Conservation (phyloP, 306 rosid genomes). For the Castanea crenata region DNA sequence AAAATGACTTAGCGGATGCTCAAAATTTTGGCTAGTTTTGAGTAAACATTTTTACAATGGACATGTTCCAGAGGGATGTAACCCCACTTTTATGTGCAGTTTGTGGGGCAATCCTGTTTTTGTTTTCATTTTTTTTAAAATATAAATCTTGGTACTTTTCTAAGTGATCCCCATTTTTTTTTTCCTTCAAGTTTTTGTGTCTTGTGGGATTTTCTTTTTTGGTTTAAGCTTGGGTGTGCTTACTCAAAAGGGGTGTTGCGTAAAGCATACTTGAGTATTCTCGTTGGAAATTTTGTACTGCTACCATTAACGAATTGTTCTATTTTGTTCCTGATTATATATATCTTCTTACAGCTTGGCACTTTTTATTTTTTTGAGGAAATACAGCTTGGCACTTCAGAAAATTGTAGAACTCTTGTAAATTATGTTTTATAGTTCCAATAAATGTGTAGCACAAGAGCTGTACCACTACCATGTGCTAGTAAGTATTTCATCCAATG, state of each 20-base stretch:
- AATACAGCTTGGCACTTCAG: too few species aligned
- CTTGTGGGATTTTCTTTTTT: constrained; percentile 25
- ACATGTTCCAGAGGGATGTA: constrained; percentile 32
- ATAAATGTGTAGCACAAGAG: too few species aligned
- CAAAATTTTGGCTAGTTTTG: constrained; percentile 61
- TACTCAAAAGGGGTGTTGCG: constrained; percentile 9
- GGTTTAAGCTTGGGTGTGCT: constrained; percentile 9
- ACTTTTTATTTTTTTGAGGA: neutral
- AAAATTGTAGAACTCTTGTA: too few species aligned
- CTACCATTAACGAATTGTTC: neutral
- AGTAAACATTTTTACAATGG: constrained; percentile 37
- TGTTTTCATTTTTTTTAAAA: neutral
- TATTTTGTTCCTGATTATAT: neutral
- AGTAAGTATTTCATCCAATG: too few species aligned
- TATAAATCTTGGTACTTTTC: constrained; percentile 16
- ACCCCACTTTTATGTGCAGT: constrained; percentile 17
- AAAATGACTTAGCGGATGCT: constrained; percentile 43
- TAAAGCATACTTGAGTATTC: neutral
- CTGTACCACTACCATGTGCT: too few species aligned
- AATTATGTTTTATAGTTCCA: too few species aligned
- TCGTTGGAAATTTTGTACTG: neutral
- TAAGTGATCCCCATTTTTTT: constrained; percentile 28
- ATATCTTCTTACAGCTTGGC: neutral
- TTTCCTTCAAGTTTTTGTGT: constrained; percentile 4
- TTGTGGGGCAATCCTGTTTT: constrained; percentile 37